Base-by-base conservation (phyloP, 2,329 filamentous ascomycete species). In the Fusarium algeriense region DNA sequence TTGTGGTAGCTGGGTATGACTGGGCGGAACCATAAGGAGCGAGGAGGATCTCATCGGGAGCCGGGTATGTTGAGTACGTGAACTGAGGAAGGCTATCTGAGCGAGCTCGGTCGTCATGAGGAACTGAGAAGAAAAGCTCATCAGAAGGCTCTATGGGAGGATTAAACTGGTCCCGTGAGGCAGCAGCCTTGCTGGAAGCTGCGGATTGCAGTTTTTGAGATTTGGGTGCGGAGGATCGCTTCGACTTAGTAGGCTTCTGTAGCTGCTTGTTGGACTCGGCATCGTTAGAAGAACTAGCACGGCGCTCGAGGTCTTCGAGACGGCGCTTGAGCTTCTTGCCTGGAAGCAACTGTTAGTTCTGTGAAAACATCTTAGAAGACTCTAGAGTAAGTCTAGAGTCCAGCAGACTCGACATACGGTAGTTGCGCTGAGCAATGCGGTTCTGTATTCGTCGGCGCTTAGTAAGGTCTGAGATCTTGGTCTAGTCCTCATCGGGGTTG, bases 371-470 rank as follows among this genome's bases (percentile, higher is more conserved):
- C n/a, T n/a, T n/a, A n/a, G n/a, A n/a, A n/a, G n/a, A n/a, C 32
- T 37, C 40, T 17, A 37, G 35, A 37, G 9, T 37, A 13, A 37
- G 9, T 66, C 28, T 8, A 28, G 45, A 55, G 52, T 55, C 50
- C 53, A 60, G 20, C 23, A 15, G 62, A 34, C 23, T 43, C 45
- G 37, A 87, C 91, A 80, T 86, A 97, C 94, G 94, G 85, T 97
- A 98, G 85, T 97, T 97, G 78, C 95, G 92, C 84, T 98, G 55
- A 90, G 86, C 59, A 85, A n/a, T n/a, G n/a, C n/a, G n/a, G n/a
- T n/a, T n/a, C n/a, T n/a, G n/a, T n/a, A n/a, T n/a, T n/a, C n/a
- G n/a, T n/a, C n/a, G n/a, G n/a, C n/a, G n/a, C n/a, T n/a, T n/a
- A n/a, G n/a, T n/a, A n/a, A n/a, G n/a, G n/a, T n/a, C n/a, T n/a